phyloP scores from a whole-genome alignment of 371 early-diverging fungal genomes.

The Mortierella sp. region DNA sequence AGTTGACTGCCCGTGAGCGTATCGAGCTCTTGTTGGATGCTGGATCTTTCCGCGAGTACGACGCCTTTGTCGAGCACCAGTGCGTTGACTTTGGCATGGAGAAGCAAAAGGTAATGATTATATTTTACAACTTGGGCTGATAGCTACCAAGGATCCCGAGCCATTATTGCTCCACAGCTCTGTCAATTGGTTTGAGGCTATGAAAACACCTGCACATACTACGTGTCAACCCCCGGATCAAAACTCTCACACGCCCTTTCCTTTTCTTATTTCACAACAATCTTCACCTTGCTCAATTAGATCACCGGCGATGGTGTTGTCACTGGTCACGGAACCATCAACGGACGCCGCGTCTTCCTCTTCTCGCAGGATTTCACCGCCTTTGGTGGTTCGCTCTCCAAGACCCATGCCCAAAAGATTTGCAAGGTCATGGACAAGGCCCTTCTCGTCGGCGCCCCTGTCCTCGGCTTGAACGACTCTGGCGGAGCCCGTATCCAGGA shows the following conservation, averaged over 20 bases:
- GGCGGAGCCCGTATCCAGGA: slow-evolving; percentile 99
- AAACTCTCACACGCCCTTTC: background rate
- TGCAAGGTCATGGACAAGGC: slow-evolving; percentile 98
- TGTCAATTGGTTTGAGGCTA: background rate
- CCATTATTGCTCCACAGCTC: too few species aligned
- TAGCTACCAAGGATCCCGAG: too few species aligned
- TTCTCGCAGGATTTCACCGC: slow-evolving; percentile 97
- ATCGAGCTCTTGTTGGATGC: slow-evolving; percentile 89
- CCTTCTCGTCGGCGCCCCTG: slow-evolving; percentile 93
- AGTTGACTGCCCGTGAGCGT: slow-evolving; percentile 97
- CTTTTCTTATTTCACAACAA: background rate
- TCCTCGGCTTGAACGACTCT: slow-evolving; percentile 97
- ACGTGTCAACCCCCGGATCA: background rate
- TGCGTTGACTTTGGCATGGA: slow-evolving; percentile 96
- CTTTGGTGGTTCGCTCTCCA: slow-evolving; percentile 92
- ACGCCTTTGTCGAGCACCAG: slow-evolving; percentile 96
- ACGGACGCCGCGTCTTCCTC: slow-evolving; percentile 93
- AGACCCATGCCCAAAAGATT: slow-evolving; percentile 94
- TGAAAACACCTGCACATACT: background rate
- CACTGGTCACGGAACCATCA: slow-evolving; percentile 95
- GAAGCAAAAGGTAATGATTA: slow-evolving; percentile 71
- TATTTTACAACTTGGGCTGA: slow-evolving; percentile 3
- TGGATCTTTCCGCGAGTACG: slow-evolving; percentile 93
- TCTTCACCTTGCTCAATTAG: slow-evolving; percentile 35
- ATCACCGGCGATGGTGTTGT: slow-evolving; percentile 97